Conservation (phyloP, 2,329 filamentous ascomycete species). For the Aspergillus intermedius region DNA sequence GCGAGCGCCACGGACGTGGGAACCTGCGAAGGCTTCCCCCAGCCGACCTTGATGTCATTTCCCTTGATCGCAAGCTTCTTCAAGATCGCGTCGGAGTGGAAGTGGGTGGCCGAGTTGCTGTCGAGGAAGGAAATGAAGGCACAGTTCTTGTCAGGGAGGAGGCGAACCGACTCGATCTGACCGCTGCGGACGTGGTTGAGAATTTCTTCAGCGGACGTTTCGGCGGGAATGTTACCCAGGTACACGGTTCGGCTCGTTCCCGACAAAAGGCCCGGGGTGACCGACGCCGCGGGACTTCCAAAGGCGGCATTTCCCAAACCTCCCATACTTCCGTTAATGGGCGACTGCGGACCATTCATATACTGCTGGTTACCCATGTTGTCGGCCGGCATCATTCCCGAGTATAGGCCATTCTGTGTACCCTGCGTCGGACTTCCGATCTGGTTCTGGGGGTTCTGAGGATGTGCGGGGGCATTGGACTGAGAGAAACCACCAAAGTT, state of each 20-base stretch:
- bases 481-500: slow-evolving; percentile 72
- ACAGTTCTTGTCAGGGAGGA: slow-evolving; percentile 98
- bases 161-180: slow-evolving; percentile 96
- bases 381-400: slow-evolving; percentile 78
- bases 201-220: slow-evolving; percentile 95
- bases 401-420: slow-evolving; percentile 66
- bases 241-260: slow-evolving; percentile 96
- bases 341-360: slow-evolving; percentile 74
- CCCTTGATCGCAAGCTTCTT: slow-evolving; percentile 99
- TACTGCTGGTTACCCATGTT: slow-evolving; percentile 75
- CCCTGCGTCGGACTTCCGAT: slow-evolving; percentile 69
- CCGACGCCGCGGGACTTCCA: slow-evolving; percentile 63
- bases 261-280: slow-evolving; percentile 73
- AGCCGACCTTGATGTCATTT: slow-evolving; percentile 98
- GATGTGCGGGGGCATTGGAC: slow-evolving; percentile 46
- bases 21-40: slow-evolving; percentile 97
- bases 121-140: slow-evolving; percentile 99
- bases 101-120: slow-evolving; percentile 94
- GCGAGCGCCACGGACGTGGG: slow-evolving; percentile 95
- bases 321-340: slow-evolving; percentile 63
- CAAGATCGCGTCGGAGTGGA: slow-evolving; percentile 98
- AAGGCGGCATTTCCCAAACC: slow-evolving; percentile 55
- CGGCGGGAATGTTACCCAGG: slow-evolving; percentile 94
- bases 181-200: slow-evolving; percentile 92
- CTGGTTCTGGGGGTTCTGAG: slow-evolving; percentile 54